Evolutionary conservation across 306 rosid species (phyloP), one percentile per base, ranked within the genome.

Genomic region (Macrotyloma uniflorum): DNA sequence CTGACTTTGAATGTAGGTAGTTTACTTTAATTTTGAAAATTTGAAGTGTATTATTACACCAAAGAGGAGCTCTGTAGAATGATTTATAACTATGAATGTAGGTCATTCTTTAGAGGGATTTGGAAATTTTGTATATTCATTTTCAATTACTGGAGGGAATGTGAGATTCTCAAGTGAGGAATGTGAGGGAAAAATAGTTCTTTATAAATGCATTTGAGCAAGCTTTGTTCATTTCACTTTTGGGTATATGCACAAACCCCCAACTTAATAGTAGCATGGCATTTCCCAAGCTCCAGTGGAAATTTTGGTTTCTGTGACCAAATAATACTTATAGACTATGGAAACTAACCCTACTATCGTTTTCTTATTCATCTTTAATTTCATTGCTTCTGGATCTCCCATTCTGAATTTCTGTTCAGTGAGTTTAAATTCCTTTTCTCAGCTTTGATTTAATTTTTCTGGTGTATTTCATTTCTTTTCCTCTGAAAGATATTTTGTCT

Each of bases 221-320:
- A 77, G 87, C 80, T 55, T 36, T 76, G 88, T 88, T 76, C 81
- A 81, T 50, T n/a, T 76, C 74, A 78, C 69, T 80, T 79, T 70
- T 55, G 79, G 77, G 33, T 30, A 26, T 80, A 53, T 80, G 61
- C 82, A 71, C 63, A 43, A 46, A 55, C 76, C 76, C 85, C 57
- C 66, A 81, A 65, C 53, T 74, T 74, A 77, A 30, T 66, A 72
- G 78, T 78, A 76, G 70, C 81, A 30, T 85, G 80, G 51, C 75
- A 67, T 83, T 74, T 80, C 81, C 82, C 83, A 42, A 74, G 35
- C 67, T 87, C 81, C 78, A 4, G 32, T 62, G 85, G 87, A 84
- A 77, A 77, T 74, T 83, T 86, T 72, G 74, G 62, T 85, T 80
- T 78, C 77, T 58, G 57, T 81, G 74, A 35, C 68, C 58, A 13